A percentile compares a stretch with the other conserved stretches of the same genome.
Evolutionary conservation across 441 rosid species (phyloP).

Genomic region (Adansonia gregorii): DNA sequence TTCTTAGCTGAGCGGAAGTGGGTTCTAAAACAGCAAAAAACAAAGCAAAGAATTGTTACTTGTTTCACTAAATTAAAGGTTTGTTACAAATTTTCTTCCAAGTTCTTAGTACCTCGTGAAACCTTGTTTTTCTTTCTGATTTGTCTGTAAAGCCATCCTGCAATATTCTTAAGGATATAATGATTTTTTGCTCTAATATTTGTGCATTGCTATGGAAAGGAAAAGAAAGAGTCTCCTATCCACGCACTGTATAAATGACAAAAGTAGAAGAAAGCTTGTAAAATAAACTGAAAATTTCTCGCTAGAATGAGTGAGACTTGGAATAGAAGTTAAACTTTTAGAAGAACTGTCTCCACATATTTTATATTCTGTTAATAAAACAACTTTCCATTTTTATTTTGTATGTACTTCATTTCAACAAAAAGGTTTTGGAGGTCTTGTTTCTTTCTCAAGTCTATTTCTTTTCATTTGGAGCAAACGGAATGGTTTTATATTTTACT

Average conservation of each 20-base stretch:
- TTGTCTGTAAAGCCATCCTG: conserved; percentile 16
- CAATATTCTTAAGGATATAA: conserved; percentile 2
- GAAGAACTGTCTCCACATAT: not conserved
- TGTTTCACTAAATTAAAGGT: conserved; percentile 80
- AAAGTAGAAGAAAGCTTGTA: not conserved
- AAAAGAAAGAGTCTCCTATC: not conserved
- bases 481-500: not conserved
- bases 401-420: not conserved
- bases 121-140: conserved; percentile 24
- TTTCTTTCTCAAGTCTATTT: conserved; percentile 1
- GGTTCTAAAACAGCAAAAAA: conserved; percentile 66
- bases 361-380: not conserved
- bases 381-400: conserved; percentile 13
- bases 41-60: conserved; percentile 58
- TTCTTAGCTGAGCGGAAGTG: conserved; percentile 58
- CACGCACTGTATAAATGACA: not conserved
- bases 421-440: not conserved
- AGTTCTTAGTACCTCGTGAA: conserved; percentile 15
- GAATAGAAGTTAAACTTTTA: not conserved
- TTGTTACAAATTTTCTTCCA: conserved; percentile 31
- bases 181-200: not conserved
- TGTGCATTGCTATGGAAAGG: conserved; percentile 15
- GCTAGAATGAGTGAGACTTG: conserved; percentile 9
- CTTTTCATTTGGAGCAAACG: not conserved
- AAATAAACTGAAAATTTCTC: conserved; percentile 7